These are phyloP conservation scores for Scytalidium sp. DNA, from an alignment of 2,329 filamentous ascomycete species.

Conservation along the genomic window DNA sequence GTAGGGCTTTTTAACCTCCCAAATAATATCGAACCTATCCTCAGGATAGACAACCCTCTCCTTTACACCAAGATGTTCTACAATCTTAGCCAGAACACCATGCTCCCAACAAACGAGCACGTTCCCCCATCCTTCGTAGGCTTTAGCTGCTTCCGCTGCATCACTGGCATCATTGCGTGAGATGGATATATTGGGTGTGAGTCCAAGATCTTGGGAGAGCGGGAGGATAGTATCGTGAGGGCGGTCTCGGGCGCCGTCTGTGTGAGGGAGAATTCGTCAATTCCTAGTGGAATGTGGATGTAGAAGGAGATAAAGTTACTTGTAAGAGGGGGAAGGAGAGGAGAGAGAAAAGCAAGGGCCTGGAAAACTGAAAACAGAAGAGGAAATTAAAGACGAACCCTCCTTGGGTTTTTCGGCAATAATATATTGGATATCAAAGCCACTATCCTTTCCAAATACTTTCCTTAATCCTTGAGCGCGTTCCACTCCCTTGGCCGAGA, in stretches of 20 bases:
- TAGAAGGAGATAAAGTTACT: background rate
- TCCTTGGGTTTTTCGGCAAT: conserved; percentile 50
- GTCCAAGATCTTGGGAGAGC: conserved; percentile 49
- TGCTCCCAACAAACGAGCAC: conserved; percentile 61
- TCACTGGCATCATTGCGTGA: conserved; percentile 51
- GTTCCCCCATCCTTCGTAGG: conserved; percentile 48
- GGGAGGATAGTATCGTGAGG: conserved; percentile 55
- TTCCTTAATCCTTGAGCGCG: conserved; percentile 54
- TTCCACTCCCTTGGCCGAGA: conserved; percentile 45
- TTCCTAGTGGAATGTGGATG: background rate
- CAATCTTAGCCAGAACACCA: conserved; percentile 46
- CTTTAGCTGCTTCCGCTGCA: conserved; percentile 46
- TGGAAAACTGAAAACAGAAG: background rate
- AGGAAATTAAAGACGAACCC: conserved; percentile 22
- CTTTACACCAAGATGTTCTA: conserved; percentile 45
- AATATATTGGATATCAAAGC: background rate
- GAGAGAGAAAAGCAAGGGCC: background rate
- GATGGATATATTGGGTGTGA: conserved; percentile 51
- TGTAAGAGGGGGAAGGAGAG: background rate
- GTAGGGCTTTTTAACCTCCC: conserved; percentile 50
- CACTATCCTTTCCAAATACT: conserved; percentile 44
- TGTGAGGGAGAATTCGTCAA: background rate
- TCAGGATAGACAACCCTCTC: conserved; percentile 29
- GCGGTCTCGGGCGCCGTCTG: conserved; percentile 47
- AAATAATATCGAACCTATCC: conserved; percentile 50